Evolutionary conservation across 2,329 filamentous ascomycete species (phyloP), one percentile per base, ranked within the genome.

Genomic region (Colletotrichum sp.): DNA sequence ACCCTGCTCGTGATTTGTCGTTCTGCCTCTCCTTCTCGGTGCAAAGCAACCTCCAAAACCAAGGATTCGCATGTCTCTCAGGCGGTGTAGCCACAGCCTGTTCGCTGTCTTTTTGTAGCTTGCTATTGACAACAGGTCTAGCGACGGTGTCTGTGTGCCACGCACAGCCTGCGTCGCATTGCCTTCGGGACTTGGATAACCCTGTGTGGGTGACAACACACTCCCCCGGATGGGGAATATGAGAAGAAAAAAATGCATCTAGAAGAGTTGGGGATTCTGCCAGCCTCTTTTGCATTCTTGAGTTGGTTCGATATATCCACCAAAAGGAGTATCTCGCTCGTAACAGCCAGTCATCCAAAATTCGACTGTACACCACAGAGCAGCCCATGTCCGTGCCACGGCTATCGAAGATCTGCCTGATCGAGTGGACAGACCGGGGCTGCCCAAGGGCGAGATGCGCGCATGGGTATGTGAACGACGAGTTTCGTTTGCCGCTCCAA

Each of bases 141-240:
- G 69, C 52, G 39, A 68, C 49, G 36, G 70, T 69, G 70, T 70
- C 55, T 62, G 67, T 69, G 73, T 73, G 64, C 69, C 73, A 71
- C 70, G 64, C 64, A 76, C 70, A 39, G 64, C 44, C 74, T 66
- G 44, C 63, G 63, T 68, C 26, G 73, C 69, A 72, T 75, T 55
- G 63, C 69, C 57, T 63, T 44, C 69, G 70, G 74, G 59, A 76
- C 74, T 74, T 76, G 70, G 74, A 68, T 73, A 68, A 13, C 70
- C 74, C 65, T 73, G 70, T 60, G 44, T 36, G 30, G 30, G 18
- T 65, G 30, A 36, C 73, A 30, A 32, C 44, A 52, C 71, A 52
- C 64, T 74, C 62, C 71, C 64, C 74, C 74, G 13, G 74, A 69
- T 52, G 26, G 71, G 69, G 64, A 49, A 55, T 70, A 15, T 65